These are phyloP conservation scores for Malania oleifera DNA, from an alignment of 164 flowering plant genomes.

Conservation along the genomic window DNA sequence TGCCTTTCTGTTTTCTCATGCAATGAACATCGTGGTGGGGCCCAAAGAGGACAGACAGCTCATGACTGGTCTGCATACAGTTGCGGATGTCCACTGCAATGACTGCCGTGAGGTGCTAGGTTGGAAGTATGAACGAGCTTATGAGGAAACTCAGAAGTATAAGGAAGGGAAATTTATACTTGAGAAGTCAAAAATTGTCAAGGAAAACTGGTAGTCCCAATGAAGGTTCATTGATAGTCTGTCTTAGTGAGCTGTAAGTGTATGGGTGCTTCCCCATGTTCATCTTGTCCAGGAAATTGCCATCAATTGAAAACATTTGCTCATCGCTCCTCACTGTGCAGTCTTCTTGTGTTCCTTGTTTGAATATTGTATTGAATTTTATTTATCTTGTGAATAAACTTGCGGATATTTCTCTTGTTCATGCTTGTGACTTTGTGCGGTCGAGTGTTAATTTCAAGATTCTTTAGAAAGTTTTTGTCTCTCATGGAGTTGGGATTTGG, in stretches of 20 bases:
- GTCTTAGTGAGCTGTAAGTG: slow-evolving; percentile 10
- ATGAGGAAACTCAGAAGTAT: slow-evolving; percentile 56
- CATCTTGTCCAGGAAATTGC: slow-evolving; percentile 23
- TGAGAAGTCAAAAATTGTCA: slow-evolving; percentile 48
- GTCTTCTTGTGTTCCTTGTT: slow-evolving; percentile 10
- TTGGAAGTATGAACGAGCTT: slow-evolving; percentile 59
- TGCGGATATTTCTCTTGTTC: slow-evolving; percentile 8
- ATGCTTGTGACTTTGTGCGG: too few species aligned
- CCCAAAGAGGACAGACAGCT: slow-evolving; percentile 50
- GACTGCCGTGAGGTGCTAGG: slow-evolving; percentile 56
- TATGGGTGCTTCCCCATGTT: slow-evolving; percentile 14
- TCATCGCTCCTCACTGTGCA: slow-evolving; percentile 20
- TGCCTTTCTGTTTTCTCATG: slow-evolving; percentile 53
- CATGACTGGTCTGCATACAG: slow-evolving; percentile 54
- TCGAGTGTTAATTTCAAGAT: too few species aligned
- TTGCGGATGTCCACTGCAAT: slow-evolving; percentile 47
- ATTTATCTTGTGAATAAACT: slow-evolving; percentile 15
- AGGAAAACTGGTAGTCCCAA: slow-evolving; percentile 39
- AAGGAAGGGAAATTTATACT: slow-evolving; percentile 61
- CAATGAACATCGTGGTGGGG: slow-evolving; percentile 48
- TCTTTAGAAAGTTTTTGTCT: too few species aligned
- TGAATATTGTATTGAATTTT: slow-evolving; percentile 10
- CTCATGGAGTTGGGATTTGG: too few species aligned
- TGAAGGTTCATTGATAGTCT: neutral
- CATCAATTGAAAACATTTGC: slow-evolving; percentile 24